Evolutionary conservation across 768 basidiomycete genomes (phyloP).

Genomic region (Tricholoma bakamatsutake): DNA sequence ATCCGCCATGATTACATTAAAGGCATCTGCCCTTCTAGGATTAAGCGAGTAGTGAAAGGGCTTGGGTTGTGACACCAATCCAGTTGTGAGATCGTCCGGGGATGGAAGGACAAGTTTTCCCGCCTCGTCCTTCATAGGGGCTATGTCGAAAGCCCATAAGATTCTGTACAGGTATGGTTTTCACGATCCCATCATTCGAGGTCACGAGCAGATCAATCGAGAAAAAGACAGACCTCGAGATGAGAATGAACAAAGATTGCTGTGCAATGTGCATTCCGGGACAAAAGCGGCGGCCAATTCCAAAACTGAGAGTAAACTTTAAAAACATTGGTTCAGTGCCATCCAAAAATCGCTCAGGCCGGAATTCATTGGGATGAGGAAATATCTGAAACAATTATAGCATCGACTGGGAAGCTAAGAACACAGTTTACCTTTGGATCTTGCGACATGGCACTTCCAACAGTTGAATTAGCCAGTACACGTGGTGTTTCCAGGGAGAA

Average conservation of each 20-base stretch:
- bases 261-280: slow-evolving; percentile 29
- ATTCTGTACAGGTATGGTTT: slow-evolving; percentile 9
- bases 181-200: too few relatives aligned
- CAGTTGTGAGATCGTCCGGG: slow-evolving; percentile 5
- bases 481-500: too few relatives aligned
- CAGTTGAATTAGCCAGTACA: background rate
- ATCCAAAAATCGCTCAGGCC: slow-evolving; percentile 34
- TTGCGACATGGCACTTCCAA: background rate
- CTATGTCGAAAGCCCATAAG: slow-evolving; percentile 29
- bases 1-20: slow-evolving; percentile 1
- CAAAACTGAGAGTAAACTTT: slow-evolving; percentile 26
- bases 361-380: slow-evolving; percentile 26
- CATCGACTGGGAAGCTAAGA: too few relatives aligned
- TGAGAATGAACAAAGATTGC: slow-evolving; percentile 25
- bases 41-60: slow-evolving; percentile 2
- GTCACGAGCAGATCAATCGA: too few relatives aligned
- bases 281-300: slow-evolving; percentile 34
- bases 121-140: slow-evolving; percentile 5
- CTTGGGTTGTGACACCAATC: slow-evolving; percentile 4
- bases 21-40: background rate
- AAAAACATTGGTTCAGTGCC: slow-evolving; percentile 18
- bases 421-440: background rate
- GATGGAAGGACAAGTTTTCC: slow-evolving; percentile 4
- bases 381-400: slow-evolving; percentile 16
- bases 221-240: slow-evolving; percentile 16